Evolutionary conservation across 75 land plant genomes (phyloP).

Genomic region (Cryptomeria japonica): DNA sequence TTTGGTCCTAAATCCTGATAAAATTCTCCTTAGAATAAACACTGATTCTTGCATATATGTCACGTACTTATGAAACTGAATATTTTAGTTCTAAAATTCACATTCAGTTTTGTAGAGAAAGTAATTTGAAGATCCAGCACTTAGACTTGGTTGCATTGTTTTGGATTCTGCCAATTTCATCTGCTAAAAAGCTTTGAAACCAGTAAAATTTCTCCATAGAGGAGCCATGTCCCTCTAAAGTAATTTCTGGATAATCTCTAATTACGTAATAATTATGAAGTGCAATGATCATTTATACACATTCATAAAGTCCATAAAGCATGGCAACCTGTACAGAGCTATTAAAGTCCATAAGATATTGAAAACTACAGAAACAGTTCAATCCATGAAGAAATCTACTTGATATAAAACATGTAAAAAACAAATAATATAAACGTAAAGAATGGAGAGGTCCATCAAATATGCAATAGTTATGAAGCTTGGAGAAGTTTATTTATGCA

Average conservation of each 20-base stretch:
- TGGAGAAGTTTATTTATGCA: neutral
- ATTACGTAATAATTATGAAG: neutral
- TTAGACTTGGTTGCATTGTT: neutral
- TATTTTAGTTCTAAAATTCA: neutral
- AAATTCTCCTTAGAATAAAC: neutral
- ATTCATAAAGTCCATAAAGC: neutral
- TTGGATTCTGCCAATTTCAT: neutral
- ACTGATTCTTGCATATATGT: neutral
- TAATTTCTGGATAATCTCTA: neutral
- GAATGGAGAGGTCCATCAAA: neutral
- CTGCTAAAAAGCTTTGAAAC: neutral
- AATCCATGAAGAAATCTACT: neutral
- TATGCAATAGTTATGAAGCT: neutral
- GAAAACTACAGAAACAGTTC: neutral
- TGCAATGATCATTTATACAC: neutral
- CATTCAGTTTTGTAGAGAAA: neutral
- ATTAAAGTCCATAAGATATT: neutral
- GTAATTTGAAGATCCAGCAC: neutral
- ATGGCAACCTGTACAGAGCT: neutral
- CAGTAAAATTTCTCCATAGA: neutral
- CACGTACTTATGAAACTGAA: neutral
- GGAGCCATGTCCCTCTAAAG: neutral
- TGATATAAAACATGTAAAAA: neutral
- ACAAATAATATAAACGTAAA: neutral
- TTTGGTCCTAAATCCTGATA: neutral